Evolutionary conservation across 768 basidiomycete species (phyloP).

Genomic region (Epithele typhae): DNA sequence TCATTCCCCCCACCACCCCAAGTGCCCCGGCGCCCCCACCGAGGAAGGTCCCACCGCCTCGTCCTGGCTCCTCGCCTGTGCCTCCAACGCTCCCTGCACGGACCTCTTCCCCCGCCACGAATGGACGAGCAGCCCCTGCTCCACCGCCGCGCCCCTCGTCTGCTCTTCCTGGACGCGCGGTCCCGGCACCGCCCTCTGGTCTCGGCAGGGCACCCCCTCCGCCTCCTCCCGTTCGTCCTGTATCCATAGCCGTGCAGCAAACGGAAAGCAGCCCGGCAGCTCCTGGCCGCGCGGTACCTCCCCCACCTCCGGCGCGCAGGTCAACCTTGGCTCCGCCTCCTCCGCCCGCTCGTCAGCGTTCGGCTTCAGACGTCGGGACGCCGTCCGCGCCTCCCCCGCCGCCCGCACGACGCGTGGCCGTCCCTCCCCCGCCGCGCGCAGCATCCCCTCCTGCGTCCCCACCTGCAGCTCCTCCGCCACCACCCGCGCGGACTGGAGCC

Average conservation of each 20-base stretch:
- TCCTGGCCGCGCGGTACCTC: constrained; percentile 31
- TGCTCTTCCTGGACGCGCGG: constrained; percentile 19
- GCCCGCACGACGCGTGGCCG: constrained; percentile 13
- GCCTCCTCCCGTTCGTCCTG: constrained; percentile 19
- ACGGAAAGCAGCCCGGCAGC: constrained; percentile 20
- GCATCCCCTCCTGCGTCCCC: constrained; percentile 27
- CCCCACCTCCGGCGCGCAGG: constrained; percentile 37
- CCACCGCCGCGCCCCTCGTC: constrained; percentile 21
- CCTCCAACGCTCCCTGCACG: too few species aligned
- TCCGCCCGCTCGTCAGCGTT: constrained; percentile 30
- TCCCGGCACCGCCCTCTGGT: constrained; percentile 21
- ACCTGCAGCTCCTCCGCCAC: constrained; percentile 14
- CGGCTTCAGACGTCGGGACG: constrained; percentile 39
- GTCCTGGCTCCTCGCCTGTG: constrained; percentile 24
- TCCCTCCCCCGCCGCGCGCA: constrained; percentile 29
- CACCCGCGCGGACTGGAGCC: constrained; percentile 17
- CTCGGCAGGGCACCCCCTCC: constrained; percentile 26
- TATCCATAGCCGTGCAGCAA: constrained; percentile 14
- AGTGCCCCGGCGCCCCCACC: constrained; percentile 35
- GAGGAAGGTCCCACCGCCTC: constrained; percentile 26
- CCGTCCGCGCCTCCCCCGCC: constrained; percentile 28
- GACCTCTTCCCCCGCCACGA: constrained; percentile 35
- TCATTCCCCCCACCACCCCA: constrained; percentile 33
- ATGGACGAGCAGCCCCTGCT: constrained; percentile 19
- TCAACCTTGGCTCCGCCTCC: constrained; percentile 19